These are phyloP conservation scores for Inga leiocalycina DNA, from an alignment of 306 rosid species.

Conservation along the genomic window DNA sequence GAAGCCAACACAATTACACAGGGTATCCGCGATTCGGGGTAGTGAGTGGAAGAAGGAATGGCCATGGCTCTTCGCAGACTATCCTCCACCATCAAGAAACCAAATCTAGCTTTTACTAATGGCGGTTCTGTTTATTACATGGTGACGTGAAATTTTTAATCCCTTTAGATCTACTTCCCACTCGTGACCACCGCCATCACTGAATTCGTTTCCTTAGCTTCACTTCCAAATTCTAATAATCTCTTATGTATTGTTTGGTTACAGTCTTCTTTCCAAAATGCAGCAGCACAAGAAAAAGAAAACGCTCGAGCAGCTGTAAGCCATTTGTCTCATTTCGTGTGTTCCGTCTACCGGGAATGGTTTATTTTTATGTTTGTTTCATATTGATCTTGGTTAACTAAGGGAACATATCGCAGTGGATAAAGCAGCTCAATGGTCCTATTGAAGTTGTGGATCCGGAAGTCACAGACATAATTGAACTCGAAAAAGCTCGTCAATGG, in stretches of 20 bases:
- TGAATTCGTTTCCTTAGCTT: neutral
- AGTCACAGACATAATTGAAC: slow-evolving; percentile 79
- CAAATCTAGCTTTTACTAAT: slow-evolving; percentile 39
- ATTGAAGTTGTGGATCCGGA: slow-evolving; percentile 80
- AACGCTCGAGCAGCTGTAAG: slow-evolving; percentile 65
- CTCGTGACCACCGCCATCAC: neutral
- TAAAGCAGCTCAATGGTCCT: slow-evolving; percentile 80
- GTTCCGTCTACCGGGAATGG: neutral
- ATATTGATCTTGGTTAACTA: slow-evolving; percentile 17
- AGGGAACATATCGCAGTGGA: slow-evolving; percentile 59
- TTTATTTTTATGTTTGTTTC: slow-evolving; percentile 7
- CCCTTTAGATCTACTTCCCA: neutral
- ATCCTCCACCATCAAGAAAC: slow-evolving; percentile 49
- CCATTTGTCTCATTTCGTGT: neutral
- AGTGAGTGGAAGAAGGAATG: slow-evolving; percentile 30
- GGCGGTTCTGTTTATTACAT: slow-evolving; percentile 52
- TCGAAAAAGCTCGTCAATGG: slow-evolving; percentile 94
- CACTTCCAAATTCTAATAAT: neutral
- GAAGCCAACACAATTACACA: neutral
- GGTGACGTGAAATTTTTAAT: slow-evolving; percentile 35
- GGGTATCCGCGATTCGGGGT: neutral
- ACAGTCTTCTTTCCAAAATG: slow-evolving; percentile 62
- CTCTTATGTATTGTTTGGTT: slow-evolving; percentile 19
- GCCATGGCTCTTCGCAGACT: slow-evolving; percentile 79
- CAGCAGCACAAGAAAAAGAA: slow-evolving; percentile 54